A percentile compares a stretch with the other conserved stretches of the same genome.
These are phyloP conservation scores for Chaetothyriales sp. DNA, from an alignment of 2,329 filamentous ascomycete species.

Conservation along the genomic window DNA sequence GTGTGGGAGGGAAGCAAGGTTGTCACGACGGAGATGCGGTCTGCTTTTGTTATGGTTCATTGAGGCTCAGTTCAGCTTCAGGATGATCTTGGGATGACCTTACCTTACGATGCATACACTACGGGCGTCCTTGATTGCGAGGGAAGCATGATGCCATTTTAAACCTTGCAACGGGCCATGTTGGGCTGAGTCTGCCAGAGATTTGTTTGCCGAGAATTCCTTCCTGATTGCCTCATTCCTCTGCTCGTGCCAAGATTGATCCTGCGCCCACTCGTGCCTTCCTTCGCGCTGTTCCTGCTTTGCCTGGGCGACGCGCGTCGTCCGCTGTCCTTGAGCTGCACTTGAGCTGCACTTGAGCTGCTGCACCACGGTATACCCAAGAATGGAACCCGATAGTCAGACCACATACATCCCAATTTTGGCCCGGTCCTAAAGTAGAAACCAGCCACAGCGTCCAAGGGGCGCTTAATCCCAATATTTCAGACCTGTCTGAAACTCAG, in stretches of 20 bases:
- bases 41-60: background rate
- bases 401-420: no score
- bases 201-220: background rate
- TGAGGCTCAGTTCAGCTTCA: background rate
- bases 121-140: constrained; percentile 13
- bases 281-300: no score
- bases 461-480: background rate
- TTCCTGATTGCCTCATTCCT: background rate
- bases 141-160: constrained; percentile 9
- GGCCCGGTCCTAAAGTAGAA: no score
- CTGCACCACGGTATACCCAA: no score
- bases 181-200: background rate
- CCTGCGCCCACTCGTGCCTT: no score
- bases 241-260: no score
- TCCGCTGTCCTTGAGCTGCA: no score
- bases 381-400: no score
- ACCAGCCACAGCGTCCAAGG: background rate
- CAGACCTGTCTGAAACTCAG: background rate
- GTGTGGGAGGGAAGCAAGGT: background rate
- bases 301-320: no score
- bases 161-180: background rate
- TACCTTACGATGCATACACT: constrained; percentile 17
- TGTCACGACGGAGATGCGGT: background rate
- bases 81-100: constrained; percentile 14
- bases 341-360: no score